Base-by-base conservation (phyloP, 208 protist genomes). In the Trypanosoma congolense region DNA sequence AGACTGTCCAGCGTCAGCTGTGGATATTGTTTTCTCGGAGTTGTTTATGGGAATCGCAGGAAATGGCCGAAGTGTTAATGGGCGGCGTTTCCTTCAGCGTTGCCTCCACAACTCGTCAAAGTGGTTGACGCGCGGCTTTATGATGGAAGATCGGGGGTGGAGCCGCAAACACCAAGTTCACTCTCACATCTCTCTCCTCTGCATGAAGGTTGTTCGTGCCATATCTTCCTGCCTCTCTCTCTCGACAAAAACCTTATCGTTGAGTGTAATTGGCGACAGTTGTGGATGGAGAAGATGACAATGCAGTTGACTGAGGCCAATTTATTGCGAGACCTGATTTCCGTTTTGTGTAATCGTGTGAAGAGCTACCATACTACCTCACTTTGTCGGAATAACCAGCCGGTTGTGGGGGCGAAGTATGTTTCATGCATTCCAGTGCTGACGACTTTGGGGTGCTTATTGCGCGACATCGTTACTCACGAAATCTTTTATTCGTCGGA, bases 261-360 rank as follows among this genome's bases (percentile, higher is more conserved):
- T 3, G 40, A 40, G 3, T 49, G 47, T 29, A 38, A 46, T 41
- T 44, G 22, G 16, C 2, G 49, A 25, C 53, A 52, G n/a, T 25
- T 51, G 25, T 69, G 62, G 62, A 57, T 69, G 54, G 62, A 69
- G 26, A 56, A 57, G 18, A 69, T 54, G 24, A 30, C 62, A 1
- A 57, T 61, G 62, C 54, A 56, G 28, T 21, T 69, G 2, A 46
- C 55, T 19, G 48, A 48, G 8, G 62, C 31, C 12, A 60, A 22
- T 51, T 35, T 31, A 30, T 44, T 69, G 29, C 33, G 41, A 21
- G 22, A 47, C 26, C 26, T 69, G 1, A 2, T 61, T 18, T 33
- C 24, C 0, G 33, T 47, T 24, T 40, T 69, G 2, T 52, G 40
- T 1, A 22, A 18, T 38, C 28, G 35, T 19, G 46, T 56, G 1